Evolutionary conservation across 2,329 filamentous ascomycete species (phyloP), one percentile per base, ranked within the genome.

Genomic region (Arthrobotrys megalospora): DNA sequence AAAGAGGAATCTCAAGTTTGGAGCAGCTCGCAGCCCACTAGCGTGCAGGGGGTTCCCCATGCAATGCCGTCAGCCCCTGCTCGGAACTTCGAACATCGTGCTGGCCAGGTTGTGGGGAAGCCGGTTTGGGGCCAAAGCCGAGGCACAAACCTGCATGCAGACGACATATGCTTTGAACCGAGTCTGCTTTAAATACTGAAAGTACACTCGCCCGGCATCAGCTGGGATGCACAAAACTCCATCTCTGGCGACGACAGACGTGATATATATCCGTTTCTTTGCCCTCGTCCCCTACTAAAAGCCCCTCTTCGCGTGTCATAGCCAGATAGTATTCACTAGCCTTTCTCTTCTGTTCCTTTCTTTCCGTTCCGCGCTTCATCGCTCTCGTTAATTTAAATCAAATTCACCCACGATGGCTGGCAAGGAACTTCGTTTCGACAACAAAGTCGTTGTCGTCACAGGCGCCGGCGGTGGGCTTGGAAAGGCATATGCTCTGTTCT

Each of bases 381-480:
- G 24, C 24, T 28, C 2, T 28, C n/a, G n/a, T n/a, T n/a, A 36
- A 21, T 1, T 32, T 47, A 43, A 60, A 28, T 8, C 38, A 43
- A 34, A 28, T 11, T 24, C 14, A 11, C 12, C 64, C n/a, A 50
- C 21, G 28, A 76, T 76, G 68, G 48, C 75, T 16, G 52, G 50
- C 21, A 48, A 78, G 32, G 89, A 92, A 85, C 87, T 97, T 83
- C 89, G 93, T 83, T 97, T 92, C 84, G 94, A 96, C 86, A 91
- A 91, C 86, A 93, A 96, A 88, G 93, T 93, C 81, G 92, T 94
- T 82, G 93, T 97, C 81, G 91, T 97, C 81, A 97, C 93, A 58
- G 93, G 93, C 82, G 93, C 93, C 80, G 93, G 93, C 80, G 93
- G 92, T 85, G 93, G 93, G 80, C 86, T 96, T 71, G 93, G 93